phyloP scores from a whole-genome alignment of 2,329 filamentous ascomycete species.

The Zymoseptoria brevis region DNA sequence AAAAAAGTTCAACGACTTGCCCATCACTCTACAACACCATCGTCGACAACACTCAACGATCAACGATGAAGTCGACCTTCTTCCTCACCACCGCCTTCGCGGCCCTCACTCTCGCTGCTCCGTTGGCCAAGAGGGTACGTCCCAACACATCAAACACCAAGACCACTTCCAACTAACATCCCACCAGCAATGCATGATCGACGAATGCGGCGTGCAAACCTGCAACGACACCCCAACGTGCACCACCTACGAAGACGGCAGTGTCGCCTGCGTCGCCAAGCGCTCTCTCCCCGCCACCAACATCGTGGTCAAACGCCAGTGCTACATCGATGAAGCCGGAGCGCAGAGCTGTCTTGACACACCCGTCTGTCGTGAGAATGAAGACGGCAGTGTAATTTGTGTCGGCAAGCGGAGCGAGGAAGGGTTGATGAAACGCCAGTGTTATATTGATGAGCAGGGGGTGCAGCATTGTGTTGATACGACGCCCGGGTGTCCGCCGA shows the following conservation, averaged over 20 bases:
- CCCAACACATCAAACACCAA: background rate
- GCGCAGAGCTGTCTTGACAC: slow-evolving; percentile 8
- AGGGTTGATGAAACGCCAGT: slow-evolving; percentile 4
- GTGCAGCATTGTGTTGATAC: background rate
- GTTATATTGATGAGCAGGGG: slow-evolving; percentile 4
- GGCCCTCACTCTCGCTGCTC: background rate
- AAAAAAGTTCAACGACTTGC: background rate
- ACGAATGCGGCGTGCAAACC: slow-evolving; percentile 8
- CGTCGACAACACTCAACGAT: background rate
- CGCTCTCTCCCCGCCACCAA: background rate
- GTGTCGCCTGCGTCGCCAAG: slow-evolving; percentile 7
- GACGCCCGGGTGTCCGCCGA: slow-evolving; percentile 1
- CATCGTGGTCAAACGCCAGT: slow-evolving; percentile 7
- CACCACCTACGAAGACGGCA: slow-evolving; percentile 8
- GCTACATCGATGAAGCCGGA: slow-evolving; percentile 8
- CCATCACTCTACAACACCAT: background rate
- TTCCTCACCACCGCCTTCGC: background rate
- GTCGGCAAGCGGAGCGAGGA: slow-evolving; percentile 4
- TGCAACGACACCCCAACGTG: slow-evolving; percentile 13
- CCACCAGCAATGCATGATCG: slow-evolving; percentile 11
- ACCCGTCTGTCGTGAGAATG: slow-evolving; percentile 5
- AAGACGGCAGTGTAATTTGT: slow-evolving; percentile 5
- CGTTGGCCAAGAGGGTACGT: background rate
- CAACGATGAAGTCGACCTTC: background rate
- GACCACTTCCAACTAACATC: background rate